Evolutionary conservation across 2,329 filamentous ascomycete genomes (phyloP), one percentile per base, ranked within the genome.

Genomic region (Aspergillus viridinutans): DNA sequence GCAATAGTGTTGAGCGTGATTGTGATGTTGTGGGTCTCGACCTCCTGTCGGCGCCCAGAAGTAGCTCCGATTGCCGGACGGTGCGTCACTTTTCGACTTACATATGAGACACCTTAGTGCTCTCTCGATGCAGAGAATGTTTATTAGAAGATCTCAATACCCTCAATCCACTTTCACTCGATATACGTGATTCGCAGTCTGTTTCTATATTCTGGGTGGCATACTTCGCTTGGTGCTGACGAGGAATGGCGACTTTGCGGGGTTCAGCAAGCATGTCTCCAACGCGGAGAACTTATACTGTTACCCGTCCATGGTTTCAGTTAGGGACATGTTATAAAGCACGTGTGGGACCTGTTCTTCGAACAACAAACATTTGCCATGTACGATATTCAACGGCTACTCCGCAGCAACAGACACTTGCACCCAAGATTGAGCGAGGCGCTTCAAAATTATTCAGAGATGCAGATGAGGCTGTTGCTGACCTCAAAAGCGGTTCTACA

Each of bases 401-500:
- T 10, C 55, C 57, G 17, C 52, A 54, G 3, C 54, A 61, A 48
- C 59, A 55, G 21, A 58, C 61, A 1, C 61, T 64, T 3, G 66
- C 65, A 0, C 69, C 71, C 3, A 65, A 60, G 49, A 58, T 69
- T 17, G 66, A 72, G 20, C 64, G 72, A n/a, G 65, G 64, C 1
- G 64, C 59, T n/a, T 74, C 73, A 2, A 76, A 76, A 48, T 26
- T 76, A 1, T 75, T 70, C 59, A 68, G 69, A 49, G 66, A 69
- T 65, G 87, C 88, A 20, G 86, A 88, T 60, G 84, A 84, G 45
- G 89, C 89, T 5, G 83, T 92, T 43, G 82, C 84, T 2, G 89
- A 90, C 68, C 77, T 92, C 56, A 79, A 86, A 69, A 87, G 88
- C 65, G 84, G 89, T 54, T 86, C 85, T 10, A 89, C 84, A 0